Evolutionary conservation across 1,284 basidiomycete genomes (phyloP).

Genomic region (Heterobasidion occidentale): DNA sequence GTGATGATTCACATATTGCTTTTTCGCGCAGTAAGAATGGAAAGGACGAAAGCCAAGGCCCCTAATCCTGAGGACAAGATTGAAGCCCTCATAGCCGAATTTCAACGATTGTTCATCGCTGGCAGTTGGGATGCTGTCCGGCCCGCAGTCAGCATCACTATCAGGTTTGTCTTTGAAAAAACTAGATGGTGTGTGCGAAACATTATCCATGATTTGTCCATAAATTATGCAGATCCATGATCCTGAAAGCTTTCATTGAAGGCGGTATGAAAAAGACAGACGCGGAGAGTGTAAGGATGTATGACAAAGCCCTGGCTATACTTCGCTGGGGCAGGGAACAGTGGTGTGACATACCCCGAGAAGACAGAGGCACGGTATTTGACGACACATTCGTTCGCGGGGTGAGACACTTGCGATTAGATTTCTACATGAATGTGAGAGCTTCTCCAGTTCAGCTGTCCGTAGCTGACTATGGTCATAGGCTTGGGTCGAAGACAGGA

Average conservation of each 20-base stretch:
- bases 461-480: neutral
- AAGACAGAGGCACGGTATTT: conserved; percentile 8
- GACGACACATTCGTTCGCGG: conserved; percentile 2
- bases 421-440: conserved; percentile 4
- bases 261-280: neutral
- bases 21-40: neutral
- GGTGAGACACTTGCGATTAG: conserved; percentile 1
- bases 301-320: conserved; percentile 3
- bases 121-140: conserved; percentile 5
- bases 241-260: neutral
- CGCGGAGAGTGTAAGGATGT: neutral
- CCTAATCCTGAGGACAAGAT: neutral
- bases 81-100: neutral
- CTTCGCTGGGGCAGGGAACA: conserved; percentile 7
- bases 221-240: neutral
- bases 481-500: neutral
- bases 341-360: conserved; percentile 5
- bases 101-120: neutral
- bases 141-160: neutral
- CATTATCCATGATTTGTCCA: neutral
- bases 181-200: no score
- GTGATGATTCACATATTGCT: neutral
- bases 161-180: neutral
- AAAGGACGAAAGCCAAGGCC: neutral
- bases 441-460: neutral